A percentile compares a stretch with the other conserved stretches of the same genome.
phyloP scores from a whole-genome alignment of 257 asterid genomes.

The Eucommia ulmoides region DNA sequence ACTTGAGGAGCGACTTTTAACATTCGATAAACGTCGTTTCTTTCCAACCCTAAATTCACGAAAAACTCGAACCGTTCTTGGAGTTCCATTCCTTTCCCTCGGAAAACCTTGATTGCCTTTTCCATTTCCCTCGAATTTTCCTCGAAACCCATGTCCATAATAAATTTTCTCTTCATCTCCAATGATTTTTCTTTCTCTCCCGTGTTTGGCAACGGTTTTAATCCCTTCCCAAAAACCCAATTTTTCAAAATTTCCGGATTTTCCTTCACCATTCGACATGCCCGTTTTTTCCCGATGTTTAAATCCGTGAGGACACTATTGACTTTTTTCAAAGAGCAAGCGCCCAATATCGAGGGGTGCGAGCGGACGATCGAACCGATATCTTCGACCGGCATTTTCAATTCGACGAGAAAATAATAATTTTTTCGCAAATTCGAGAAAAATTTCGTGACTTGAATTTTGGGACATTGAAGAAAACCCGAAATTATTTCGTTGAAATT shows the following conservation, averaged over 20 bases:
- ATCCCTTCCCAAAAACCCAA: conserved; percentile 37
- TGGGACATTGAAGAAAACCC: conserved; percentile 34
- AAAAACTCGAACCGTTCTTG: conserved; percentile 61
- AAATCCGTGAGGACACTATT: conserved; percentile 23
- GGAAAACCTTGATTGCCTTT: conserved; percentile 34
- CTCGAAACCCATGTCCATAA: conserved; percentile 40
- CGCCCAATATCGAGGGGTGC: conserved; percentile 35
- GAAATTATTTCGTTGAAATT: conserved; percentile 15
- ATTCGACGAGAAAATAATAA: conserved; percentile 38
- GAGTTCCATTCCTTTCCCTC: conserved; percentile 57
- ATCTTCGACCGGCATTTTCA: conserved; percentile 37
- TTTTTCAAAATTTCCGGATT: conserved; percentile 40
- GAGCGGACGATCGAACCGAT: conserved; percentile 30
- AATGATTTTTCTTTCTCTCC: conserved; percentile 19
- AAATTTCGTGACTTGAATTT: conserved; percentile 27
- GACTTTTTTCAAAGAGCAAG: conserved; percentile 38
- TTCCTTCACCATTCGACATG: conserved; percentile 38
- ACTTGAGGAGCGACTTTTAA: conserved; percentile 38
- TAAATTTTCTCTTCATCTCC: conserved; percentile 37
- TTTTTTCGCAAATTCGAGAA: conserved; percentile 25
- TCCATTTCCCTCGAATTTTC: conserved; percentile 47
- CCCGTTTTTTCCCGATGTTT: conserved; percentile 27
- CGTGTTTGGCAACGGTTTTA: conserved; percentile 13
- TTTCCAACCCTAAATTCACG: conserved; percentile 33
- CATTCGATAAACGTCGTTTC: conserved; percentile 32